phyloP scores from a whole-genome alignment of 305 asterid genomes.

The Fraxinus greggii region DNA sequence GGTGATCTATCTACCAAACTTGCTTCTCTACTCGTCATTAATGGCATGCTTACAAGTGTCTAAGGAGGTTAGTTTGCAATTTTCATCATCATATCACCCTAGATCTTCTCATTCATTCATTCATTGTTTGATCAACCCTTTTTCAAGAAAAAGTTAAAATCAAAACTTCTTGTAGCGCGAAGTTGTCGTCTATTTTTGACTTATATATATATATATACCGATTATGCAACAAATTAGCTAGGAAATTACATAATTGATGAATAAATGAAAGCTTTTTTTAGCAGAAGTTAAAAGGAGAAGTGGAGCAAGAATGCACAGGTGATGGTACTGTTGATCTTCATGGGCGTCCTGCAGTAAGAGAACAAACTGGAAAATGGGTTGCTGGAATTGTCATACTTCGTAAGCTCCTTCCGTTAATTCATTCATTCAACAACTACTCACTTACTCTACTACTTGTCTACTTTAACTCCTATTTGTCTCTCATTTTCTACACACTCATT shows the following conservation, averaged over 20 bases:
- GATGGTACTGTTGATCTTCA: constrained; percentile 85
- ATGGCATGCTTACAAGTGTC: constrained; percentile 63
- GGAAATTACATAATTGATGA: not conserved
- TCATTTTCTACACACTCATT: too few relatives aligned
- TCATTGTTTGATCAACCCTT: not conserved
- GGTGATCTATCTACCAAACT: constrained; percentile 18
- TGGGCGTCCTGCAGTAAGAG: constrained; percentile 66
- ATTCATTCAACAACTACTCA: not conserved
- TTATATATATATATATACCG: too few relatives aligned
- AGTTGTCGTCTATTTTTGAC: not conserved
- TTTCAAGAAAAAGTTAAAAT: not conserved
- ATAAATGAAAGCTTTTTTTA: not conserved
- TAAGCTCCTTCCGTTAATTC: constrained; percentile 30
- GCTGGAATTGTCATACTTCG: constrained; percentile 79
- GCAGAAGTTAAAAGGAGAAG: constrained; percentile 48
- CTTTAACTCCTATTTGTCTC: too few relatives aligned
- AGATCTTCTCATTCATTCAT: not conserved
- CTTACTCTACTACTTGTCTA: not conserved
- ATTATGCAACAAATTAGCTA: not conserved
- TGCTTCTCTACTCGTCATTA: constrained; percentile 27
- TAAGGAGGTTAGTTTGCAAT: constrained; percentile 50
- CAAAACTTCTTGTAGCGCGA: not conserved
- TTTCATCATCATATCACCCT: not conserved
- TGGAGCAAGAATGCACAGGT: constrained; percentile 39
- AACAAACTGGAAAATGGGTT: constrained; percentile 60